phyloP scores from a whole-genome alignment of 2,329 filamentous ascomycete genomes.

The Pseudogymnoascus sp. region DNA sequence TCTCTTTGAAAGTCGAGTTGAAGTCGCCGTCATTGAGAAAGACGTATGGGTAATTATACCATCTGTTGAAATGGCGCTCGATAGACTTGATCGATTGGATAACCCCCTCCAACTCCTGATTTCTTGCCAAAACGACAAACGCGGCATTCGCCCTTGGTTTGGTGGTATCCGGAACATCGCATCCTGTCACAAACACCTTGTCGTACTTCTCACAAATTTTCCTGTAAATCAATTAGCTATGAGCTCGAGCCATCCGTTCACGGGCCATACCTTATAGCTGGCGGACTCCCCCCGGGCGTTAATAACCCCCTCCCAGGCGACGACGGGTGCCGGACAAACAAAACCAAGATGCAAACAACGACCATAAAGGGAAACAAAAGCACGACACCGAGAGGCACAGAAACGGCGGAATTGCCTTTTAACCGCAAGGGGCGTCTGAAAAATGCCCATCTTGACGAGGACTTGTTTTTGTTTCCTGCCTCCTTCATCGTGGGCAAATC shows the following conservation, averaged over 20 bases:
- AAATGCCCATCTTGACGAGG: constrained; percentile 56
- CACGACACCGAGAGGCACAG: constrained; percentile 85
- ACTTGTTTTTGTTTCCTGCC: constrained; percentile 31
- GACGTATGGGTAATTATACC: constrained; percentile 97
- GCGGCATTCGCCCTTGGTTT: constrained; percentile 83
- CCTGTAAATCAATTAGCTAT: constrained; percentile 37
- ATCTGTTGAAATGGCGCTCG: constrained; percentile 96
- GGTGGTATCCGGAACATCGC: constrained; percentile 69
- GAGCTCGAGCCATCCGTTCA: not conserved
- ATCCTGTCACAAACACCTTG: constrained; percentile 90
- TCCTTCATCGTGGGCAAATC: constrained; percentile 37
- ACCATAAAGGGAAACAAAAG: constrained; percentile 88
- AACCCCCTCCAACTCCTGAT: constrained; percentile 93
- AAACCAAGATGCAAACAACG: constrained; percentile 78
- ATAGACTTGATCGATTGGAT: constrained; percentile 96
- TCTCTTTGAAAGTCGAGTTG: constrained; percentile 86
- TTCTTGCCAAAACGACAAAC: constrained; percentile 89
- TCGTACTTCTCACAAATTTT: constrained; percentile 97
- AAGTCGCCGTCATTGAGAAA: constrained; percentile 98
- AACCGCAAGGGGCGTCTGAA: constrained; percentile 79
- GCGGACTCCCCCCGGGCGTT: constrained; percentile 80
- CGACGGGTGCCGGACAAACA: constrained; percentile 82
- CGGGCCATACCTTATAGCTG: constrained; percentile 66
- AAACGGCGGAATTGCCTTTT: constrained; percentile 84
- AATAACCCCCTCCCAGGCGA: constrained; percentile 66